A percentile compares a stretch with the other conserved stretches of the same genome.
Evolutionary conservation across 1,284 basidiomycete genomes (phyloP).

Genomic region (Ceratorhiza oryzae-sativae): DNA sequence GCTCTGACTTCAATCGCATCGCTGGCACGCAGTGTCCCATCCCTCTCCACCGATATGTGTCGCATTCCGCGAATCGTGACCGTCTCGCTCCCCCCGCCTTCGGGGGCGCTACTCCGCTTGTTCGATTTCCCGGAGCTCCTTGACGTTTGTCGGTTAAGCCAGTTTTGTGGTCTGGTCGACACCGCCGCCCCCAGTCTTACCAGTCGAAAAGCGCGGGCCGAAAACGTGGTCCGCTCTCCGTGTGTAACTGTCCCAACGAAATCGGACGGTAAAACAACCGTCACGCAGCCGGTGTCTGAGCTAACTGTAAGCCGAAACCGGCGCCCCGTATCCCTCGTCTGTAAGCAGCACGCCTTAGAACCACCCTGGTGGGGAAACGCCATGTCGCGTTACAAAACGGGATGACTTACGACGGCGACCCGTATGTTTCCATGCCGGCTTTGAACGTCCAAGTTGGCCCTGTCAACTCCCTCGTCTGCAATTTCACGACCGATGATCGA

Average conservation of each 20-base stretch:
- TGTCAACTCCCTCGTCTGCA: not conserved
- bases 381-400: not conserved
- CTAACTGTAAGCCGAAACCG: constrained; percentile 34
- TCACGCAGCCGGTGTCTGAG: constrained; percentile 18
- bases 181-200: constrained; percentile 22
- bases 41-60: constrained; percentile 31
- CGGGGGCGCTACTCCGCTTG: not conserved
- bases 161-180: constrained; percentile 24
- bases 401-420: constrained; percentile 19
- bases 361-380: not conserved
- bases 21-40: constrained; percentile 30
- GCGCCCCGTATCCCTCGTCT: constrained; percentile 28
- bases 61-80: constrained; percentile 34
- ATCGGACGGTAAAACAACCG: constrained; percentile 20
- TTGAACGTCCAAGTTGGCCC: constrained; percentile 30
- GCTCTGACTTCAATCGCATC: constrained; percentile 32
- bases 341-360: not conserved
- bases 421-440: constrained; percentile 22
- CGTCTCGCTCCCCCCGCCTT: not conserved
- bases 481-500: constrained; percentile 27
- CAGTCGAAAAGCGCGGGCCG: constrained; percentile 32
- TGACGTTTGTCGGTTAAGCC: constrained; percentile 29
- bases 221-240: constrained; percentile 29
- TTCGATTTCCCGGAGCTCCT: not conserved
- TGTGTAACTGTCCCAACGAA: constrained; percentile 36